Percentiles rank a stretch among this genome's conserved stretches.
phyloP scores from a whole-genome alignment of 371 early-diverging fungal genomes.

The Mucor piriformis region DNA sequence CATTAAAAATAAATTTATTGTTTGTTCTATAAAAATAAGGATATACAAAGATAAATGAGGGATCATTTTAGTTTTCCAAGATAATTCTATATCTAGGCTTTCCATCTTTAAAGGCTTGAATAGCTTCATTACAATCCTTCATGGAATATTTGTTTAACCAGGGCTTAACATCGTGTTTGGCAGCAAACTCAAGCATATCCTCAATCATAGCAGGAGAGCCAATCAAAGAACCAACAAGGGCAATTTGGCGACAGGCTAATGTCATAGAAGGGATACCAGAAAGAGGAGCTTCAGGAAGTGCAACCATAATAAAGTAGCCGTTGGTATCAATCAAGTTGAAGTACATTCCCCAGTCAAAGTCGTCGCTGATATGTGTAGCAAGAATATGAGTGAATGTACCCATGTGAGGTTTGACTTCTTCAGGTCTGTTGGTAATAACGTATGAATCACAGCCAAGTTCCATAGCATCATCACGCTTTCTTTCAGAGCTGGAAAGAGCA shows the following conservation, averaged over 20 bases:
- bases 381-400: slow-evolving; percentile 30
- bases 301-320: slow-evolving; percentile 60
- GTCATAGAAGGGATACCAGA: slow-evolving; percentile 31
- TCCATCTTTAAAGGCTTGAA: slow-evolving; percentile 25
- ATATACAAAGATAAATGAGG: too few relatives aligned
- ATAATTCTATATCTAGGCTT: slow-evolving; percentile 23
- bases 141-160: slow-evolving; percentile 64
- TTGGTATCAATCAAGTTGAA: slow-evolving; percentile 32
- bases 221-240: slow-evolving; percentile 67
- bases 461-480: slow-evolving; percentile 37
- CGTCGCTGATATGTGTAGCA: slow-evolving; percentile 47
- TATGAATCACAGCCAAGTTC: slow-evolving; percentile 37
- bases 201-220: slow-evolving; percentile 53
- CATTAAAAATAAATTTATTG: too few relatives aligned
- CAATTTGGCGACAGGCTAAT: slow-evolving; percentile 40
- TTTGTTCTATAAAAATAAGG: too few relatives aligned
- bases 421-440: slow-evolving; percentile 22
- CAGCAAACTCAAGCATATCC: slow-evolving; percentile 68
- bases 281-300: slow-evolving; percentile 62
- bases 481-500: slow-evolving; percentile 37
- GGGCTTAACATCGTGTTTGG: slow-evolving; percentile 60
- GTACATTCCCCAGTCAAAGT: slow-evolving; percentile 32
- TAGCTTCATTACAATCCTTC: slow-evolving; percentile 29
- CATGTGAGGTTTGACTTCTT: slow-evolving; percentile 11
- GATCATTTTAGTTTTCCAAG: background rate